phyloP scores from a whole-genome alignment of 192 early-diverging fungal genomes.

The Coemansia sp. region DNA sequence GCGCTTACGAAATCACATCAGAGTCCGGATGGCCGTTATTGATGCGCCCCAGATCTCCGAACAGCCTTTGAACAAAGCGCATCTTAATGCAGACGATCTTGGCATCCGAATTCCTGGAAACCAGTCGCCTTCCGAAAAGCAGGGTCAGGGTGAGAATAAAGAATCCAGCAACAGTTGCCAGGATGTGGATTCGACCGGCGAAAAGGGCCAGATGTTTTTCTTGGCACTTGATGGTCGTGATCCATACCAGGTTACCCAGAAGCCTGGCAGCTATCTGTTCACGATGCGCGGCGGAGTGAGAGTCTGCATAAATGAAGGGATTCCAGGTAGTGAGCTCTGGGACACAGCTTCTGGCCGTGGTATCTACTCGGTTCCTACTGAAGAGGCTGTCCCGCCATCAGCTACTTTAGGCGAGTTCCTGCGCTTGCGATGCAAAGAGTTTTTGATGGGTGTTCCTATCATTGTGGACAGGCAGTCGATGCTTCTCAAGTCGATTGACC shows the following conservation, averaged over 20 bases:
- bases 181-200: constrained; percentile 8
- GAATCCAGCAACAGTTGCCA: background rate
- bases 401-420: constrained; percentile 46
- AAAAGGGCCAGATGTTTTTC: constrained; percentile 52
- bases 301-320: constrained; percentile 49
- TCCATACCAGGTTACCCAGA: constrained; percentile 52
- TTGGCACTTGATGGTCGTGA: constrained; percentile 51
- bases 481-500: constrained; percentile 31
- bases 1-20: constrained; percentile 48
- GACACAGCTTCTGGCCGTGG: constrained; percentile 42
- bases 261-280: constrained; percentile 50
- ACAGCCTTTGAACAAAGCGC: background rate
- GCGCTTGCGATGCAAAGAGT: constrained; percentile 50
- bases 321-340: constrained; percentile 51
- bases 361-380: constrained; percentile 46
- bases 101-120: background rate
- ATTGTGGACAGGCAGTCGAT: constrained; percentile 43
- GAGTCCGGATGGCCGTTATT: constrained; percentile 49
- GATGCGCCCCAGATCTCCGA: constrained; percentile 13
- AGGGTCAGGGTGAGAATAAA: constrained; percentile 5
- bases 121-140: background rate
- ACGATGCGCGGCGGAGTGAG: constrained; percentile 56
- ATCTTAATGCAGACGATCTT: constrained; percentile 4
- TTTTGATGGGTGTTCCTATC: constrained; percentile 55
- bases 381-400: constrained; percentile 33